These are phyloP conservation scores for Yamadazyma akitaensis DNA, from an alignment of 805 yeast genomes.

Conservation along the genomic window DNA sequence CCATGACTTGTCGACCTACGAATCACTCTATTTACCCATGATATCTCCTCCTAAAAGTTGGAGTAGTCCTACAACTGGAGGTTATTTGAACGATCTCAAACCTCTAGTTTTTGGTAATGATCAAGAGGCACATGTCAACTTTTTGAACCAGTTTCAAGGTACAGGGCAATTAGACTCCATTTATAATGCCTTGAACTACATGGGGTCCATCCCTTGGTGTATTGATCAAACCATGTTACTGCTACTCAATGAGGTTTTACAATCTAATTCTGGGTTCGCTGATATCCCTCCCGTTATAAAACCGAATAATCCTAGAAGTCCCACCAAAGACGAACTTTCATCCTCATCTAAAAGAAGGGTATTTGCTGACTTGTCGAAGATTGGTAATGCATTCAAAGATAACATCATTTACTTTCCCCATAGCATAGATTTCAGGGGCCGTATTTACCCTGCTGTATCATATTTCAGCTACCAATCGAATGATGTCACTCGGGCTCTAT, in stretches of 20 bases:
- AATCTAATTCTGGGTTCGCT: conserved; percentile 19
- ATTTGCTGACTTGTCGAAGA: conserved; percentile 16
- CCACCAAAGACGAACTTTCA: conserved; percentile 10
- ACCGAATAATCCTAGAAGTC: background rate
- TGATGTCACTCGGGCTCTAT: conserved; percentile 30
- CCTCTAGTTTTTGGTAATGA: conserved; percentile 23
- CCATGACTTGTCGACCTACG: conserved; percentile 12
- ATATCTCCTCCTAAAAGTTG: conserved; percentile 35
- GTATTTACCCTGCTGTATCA: conserved; percentile 39
- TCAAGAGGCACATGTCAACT: conserved; percentile 14
- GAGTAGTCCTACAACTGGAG: conserved; percentile 33
- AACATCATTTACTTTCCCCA: conserved; percentile 37
- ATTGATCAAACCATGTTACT: conserved; percentile 25
- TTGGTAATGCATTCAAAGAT: conserved; percentile 25
- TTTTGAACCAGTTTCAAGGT: conserved; percentile 23
- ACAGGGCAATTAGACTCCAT: conserved; percentile 32
- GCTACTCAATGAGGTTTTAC: conserved; percentile 21
- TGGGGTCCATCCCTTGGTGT: conserved; percentile 35
- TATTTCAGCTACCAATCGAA: conserved; percentile 33
- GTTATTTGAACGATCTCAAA: conserved; percentile 25
- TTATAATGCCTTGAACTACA: conserved; percentile 24
- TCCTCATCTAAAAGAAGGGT: conserved; percentile 17
- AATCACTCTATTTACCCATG: conserved; percentile 33
- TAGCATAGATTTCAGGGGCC: conserved; percentile 37
- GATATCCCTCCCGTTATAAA: conserved; percentile 21